These are phyloP conservation scores for Geum urbanum DNA, from an alignment of 306 rosid genomes.

Conservation along the genomic window DNA sequence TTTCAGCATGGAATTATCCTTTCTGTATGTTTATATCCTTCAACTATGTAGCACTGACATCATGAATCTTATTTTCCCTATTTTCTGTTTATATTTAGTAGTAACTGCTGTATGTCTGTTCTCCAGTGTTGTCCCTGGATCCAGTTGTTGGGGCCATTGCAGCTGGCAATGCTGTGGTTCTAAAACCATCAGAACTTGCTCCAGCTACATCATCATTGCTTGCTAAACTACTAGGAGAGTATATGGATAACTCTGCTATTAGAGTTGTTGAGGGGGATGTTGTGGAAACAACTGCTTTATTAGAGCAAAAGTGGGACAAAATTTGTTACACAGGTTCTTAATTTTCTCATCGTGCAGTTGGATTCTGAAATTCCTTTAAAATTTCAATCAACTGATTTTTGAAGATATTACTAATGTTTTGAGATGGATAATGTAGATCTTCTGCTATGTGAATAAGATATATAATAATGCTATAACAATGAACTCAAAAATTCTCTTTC, in stretches of 20 bases:
- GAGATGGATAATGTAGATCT: background rate
- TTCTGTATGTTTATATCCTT: conserved; percentile 59
- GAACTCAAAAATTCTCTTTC: background rate
- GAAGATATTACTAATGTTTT: background rate
- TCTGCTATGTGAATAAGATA: background rate
- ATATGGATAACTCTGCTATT: conserved; percentile 68
- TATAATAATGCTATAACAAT: background rate
- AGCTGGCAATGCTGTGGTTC: conserved; percentile 91
- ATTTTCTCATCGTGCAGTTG: conserved; percentile 15
- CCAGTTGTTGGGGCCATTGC: conserved; percentile 98
- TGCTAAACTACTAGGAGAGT: conserved; percentile 58
- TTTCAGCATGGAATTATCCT: conserved; percentile 98
- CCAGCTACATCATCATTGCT: conserved; percentile 88
- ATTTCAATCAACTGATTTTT: conserved; percentile 9
- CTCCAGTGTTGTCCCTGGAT: conserved; percentile 81
- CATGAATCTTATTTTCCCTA: conserved; percentile 15
- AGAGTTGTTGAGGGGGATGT: conserved; percentile 88
- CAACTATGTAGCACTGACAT: conserved; percentile 16
- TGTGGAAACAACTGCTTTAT: conserved; percentile 71
- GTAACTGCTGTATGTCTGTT: conserved; percentile 21
- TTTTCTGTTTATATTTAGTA: conserved; percentile 9
- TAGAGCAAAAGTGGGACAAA: conserved; percentile 99
- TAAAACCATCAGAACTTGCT: conserved; percentile 90
- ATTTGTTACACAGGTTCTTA: conserved; percentile 86
- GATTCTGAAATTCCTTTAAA: conserved; percentile 14